These are phyloP conservation scores for Zymoseptoria pseudotritici DNA, from an alignment of 2,329 filamentous ascomycete genomes.

Conservation along the genomic window DNA sequence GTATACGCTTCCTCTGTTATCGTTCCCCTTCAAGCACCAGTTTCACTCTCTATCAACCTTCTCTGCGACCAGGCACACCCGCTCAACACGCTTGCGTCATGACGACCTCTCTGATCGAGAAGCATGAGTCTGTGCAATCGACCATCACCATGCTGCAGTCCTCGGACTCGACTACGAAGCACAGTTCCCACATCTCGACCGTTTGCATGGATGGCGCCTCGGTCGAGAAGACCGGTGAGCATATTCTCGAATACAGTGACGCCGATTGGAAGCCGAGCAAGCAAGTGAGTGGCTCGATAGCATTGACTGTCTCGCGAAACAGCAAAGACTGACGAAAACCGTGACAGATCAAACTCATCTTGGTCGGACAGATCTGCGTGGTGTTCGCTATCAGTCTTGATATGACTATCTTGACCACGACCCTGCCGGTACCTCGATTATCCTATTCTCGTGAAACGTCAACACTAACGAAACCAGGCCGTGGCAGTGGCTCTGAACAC, in stretches of 20 bases:
- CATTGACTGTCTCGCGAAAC: too few species aligned
- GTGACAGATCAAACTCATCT: slow-evolving; percentile 34
- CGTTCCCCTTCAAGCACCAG: not conserved
- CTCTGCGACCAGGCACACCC: not conserved
- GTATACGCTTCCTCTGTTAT: not conserved
- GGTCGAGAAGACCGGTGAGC: not conserved
- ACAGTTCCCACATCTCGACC: not conserved
- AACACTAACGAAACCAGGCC: slow-evolving; percentile 6
- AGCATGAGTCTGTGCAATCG: not conserved
- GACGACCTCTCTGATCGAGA: not conserved
- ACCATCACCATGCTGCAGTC: not conserved
- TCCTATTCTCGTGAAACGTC: not conserved
- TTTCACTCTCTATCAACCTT: not conserved
- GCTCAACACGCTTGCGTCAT: not conserved
- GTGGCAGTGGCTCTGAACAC: slow-evolving; percentile 32
- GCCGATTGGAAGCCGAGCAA: slow-evolving; percentile 31
- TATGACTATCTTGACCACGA: slow-evolving; percentile 41
- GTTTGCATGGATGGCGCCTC: not conserved
- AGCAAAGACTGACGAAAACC: too few species aligned
- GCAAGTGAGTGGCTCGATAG: slow-evolving; percentile 7
- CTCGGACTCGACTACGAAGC: not conserved
- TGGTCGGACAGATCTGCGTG: slow-evolving; percentile 37
- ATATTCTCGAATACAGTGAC: not conserved
- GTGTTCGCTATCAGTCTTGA: slow-evolving; percentile 46
- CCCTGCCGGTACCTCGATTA: slow-evolving; percentile 33